Evolutionary conservation across 139 green algal genomes (phyloP).

Genomic region (Deuterostichococcus epilithicus): DNA sequence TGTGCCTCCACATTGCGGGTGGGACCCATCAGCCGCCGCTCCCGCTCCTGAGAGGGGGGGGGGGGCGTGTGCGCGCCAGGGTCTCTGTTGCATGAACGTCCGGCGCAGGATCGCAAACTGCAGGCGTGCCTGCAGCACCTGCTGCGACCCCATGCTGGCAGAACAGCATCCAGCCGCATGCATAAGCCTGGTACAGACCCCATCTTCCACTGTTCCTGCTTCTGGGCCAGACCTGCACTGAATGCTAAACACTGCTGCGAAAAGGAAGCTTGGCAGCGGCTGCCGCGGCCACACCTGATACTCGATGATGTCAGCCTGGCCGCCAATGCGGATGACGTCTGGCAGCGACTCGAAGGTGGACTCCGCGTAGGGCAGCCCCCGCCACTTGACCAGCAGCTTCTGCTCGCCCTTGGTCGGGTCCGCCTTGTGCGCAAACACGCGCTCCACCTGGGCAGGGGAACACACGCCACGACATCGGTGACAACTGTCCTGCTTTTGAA

Average conservation of each 20-base stretch:
- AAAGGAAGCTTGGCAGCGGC: background rate
- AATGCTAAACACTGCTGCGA: no score
- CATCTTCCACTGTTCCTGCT: no score
- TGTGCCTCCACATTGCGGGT: constrained; percentile 49
- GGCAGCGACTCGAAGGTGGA: constrained; percentile 78
- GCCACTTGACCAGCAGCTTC: constrained; percentile 83
- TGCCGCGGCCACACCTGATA: constrained; percentile 31
- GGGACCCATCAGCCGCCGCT: constrained; percentile 43
- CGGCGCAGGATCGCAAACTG: no score
- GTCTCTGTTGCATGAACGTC: no score
- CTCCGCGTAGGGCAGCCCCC: constrained; percentile 87
- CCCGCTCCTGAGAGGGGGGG: constrained; percentile 36
- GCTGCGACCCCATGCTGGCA: no score
- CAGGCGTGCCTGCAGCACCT: no score
- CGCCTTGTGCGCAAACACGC: constrained; percentile 40
- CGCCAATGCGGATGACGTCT: constrained; percentile 36
- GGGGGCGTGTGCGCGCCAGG: no score
- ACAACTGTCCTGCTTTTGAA: no score
- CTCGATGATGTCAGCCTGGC: constrained; percentile 41
- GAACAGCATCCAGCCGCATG: no score
- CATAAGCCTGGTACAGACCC: no score
- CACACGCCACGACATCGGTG: no score
- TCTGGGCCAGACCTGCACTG: no score
- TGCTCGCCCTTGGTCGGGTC: constrained; percentile 27
- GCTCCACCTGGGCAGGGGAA: constrained; percentile 45